Evolutionary conservation across 78 protist species (phyloP).

Genomic region (Planoprotostelium fungivorum): DNA sequence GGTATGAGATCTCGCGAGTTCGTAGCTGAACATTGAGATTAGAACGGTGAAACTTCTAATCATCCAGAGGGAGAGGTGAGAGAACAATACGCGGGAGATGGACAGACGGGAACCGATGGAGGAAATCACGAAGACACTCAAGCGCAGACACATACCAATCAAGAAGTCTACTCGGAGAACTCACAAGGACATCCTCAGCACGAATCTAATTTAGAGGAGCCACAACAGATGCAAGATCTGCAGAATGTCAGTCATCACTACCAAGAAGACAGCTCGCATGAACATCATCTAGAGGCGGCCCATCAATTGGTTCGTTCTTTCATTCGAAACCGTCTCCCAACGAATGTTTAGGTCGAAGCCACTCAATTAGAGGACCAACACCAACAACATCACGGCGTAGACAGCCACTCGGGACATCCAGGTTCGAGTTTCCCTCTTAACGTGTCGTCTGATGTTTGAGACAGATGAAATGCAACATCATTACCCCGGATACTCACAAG

Average conservation of each 20-base stretch:
- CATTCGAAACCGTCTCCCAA: too few species aligned
- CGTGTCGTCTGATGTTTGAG: not conserved
- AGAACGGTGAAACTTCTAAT: not conserved
- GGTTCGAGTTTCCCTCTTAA: not conserved
- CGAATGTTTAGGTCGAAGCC: slow-evolving; percentile 2
- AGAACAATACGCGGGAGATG: not conserved
- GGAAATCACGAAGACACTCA: not conserved
- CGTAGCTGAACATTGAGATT: too few species aligned
- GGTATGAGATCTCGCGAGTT: too few species aligned
- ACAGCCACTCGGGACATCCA: not conserved
- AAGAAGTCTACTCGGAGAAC: too few species aligned
- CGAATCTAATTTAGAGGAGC: too few species aligned
- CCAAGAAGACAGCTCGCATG: too few species aligned
- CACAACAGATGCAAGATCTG: not conserved
- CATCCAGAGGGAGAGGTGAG: not conserved
- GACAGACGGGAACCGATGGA: not conserved
- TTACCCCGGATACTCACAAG: too few species aligned
- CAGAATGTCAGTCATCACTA: not conserved
- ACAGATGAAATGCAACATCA: not conserved
- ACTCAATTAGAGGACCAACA: not conserved
- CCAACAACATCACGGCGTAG: not conserved
- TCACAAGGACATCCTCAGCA: too few species aligned
- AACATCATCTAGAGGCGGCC: not conserved
- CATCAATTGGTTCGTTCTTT: not conserved
- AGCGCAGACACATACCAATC: too few species aligned